These are phyloP conservation scores for Coemansia sp. DNA, from an alignment of 192 early-diverging fungal species.

Conservation along the genomic window DNA sequence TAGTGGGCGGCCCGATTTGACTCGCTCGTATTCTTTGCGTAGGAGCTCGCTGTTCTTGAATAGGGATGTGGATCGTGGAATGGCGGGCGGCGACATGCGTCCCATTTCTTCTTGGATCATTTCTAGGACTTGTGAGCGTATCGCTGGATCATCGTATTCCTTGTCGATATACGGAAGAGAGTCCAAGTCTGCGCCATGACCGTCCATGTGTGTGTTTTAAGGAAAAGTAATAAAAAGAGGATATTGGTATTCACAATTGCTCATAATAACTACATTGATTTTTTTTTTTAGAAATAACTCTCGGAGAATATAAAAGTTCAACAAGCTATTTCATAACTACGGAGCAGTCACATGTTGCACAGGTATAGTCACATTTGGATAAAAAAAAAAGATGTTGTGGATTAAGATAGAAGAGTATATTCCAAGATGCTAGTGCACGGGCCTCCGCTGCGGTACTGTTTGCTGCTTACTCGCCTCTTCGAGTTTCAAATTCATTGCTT, in stretches of 20 bases:
- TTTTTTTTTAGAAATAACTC: neutral
- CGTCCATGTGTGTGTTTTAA: neutral
- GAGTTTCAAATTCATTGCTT: slow-evolving; percentile 27
- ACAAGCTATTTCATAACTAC: neutral
- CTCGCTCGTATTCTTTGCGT: slow-evolving; percentile 52
- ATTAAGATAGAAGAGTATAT: neutral
- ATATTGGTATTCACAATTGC: neutral
- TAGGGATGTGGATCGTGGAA: slow-evolving; percentile 25
- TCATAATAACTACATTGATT: no score
- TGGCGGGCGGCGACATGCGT: slow-evolving; percentile 30
- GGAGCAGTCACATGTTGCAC: neutral
- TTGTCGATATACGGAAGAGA: slow-evolving; percentile 56
- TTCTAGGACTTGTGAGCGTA: slow-evolving; percentile 25
- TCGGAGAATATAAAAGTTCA: neutral
- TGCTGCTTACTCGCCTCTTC: slow-evolving; percentile 31
- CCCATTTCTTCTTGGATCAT: slow-evolving; percentile 50
- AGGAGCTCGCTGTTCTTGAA: slow-evolving; percentile 42
- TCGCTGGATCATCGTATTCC: slow-evolving; percentile 44
- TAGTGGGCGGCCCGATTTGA: slow-evolving; percentile 25
- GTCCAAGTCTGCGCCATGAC: slow-evolving; percentile 13
- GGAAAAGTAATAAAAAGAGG: neutral
- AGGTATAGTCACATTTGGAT: neutral
- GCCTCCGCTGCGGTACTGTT: slow-evolving; percentile 44
- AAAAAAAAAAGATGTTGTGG: neutral
- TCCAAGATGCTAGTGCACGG: neutral